These are phyloP conservation scores for Orychophragmus violaceus DNA, from an alignment of 345 rosid species.

Conservation along the genomic window DNA sequence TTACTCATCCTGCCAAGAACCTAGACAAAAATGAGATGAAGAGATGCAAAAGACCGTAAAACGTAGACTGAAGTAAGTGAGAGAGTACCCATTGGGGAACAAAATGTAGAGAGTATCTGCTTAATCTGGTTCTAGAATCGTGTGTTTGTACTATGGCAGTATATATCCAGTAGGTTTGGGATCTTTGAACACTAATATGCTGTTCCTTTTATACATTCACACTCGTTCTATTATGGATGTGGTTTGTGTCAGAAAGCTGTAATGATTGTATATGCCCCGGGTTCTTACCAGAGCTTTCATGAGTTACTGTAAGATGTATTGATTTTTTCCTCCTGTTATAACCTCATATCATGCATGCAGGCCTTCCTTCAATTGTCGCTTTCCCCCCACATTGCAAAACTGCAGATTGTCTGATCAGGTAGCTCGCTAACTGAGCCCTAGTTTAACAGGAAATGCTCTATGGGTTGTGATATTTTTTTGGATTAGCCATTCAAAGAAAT, in stretches of 20 bases:
- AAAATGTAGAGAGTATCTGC: not conserved
- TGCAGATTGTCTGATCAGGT: conserved; percentile 65
- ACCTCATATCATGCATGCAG: conserved; percentile 38
- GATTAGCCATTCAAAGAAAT: not conserved
- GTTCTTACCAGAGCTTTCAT: not conserved
- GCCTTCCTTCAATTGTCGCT: conserved; percentile 75
- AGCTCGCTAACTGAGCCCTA: conserved; percentile 23
- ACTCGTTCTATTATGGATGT: not conserved
- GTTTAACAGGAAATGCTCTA: not conserved
- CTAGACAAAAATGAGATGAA: not conserved
- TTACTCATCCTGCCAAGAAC: conserved; percentile 2
- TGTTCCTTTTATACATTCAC: not conserved
- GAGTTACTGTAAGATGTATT: not conserved
- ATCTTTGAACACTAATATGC: not conserved
- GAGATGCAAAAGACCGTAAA: not conserved
- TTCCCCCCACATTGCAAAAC: conserved; percentile 69
- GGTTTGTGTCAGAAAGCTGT: not conserved
- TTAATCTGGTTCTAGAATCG: not conserved
- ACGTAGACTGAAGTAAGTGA: not conserved
- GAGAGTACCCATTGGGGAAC: not conserved
- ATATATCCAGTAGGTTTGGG: not conserved
- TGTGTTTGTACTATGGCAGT: not conserved
- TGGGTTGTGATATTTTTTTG: not conserved
- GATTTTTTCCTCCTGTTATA: conserved; percentile 17
- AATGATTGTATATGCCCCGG: not conserved